Evolutionary conservation across 2,329 filamentous ascomycete genomes (phyloP).

Genomic region (Fusarium tuaranense): DNA sequence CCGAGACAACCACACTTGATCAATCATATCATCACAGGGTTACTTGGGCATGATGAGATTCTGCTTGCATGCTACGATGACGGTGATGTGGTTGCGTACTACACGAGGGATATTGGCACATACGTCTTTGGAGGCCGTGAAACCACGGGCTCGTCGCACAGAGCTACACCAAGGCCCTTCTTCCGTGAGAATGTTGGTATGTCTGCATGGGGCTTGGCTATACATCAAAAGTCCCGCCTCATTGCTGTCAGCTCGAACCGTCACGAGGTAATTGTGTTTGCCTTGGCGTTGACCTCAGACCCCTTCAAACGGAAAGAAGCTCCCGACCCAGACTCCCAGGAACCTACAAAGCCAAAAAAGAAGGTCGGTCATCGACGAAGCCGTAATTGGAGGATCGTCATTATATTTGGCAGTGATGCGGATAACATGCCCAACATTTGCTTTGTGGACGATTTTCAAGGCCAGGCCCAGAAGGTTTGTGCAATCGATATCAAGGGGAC

Average conservation of each 20-base stretch:
- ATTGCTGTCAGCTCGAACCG: conserved; percentile 89
- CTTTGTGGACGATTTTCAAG: conserved; percentile 60
- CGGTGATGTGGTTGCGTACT: conserved; percentile 79
- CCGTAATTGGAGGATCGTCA: conserved; percentile 63
- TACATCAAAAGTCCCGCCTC: conserved; percentile 84
- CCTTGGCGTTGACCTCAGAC: conserved; percentile 53
- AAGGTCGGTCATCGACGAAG: conserved; percentile 54
- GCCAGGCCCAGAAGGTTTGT: conserved; percentile 62
- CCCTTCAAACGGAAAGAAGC: conserved; percentile 2
- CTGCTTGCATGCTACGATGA: conserved; percentile 77
- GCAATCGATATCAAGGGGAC: conserved; percentile 63
- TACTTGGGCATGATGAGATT: conserved; percentile 77
- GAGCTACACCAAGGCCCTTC: conserved; percentile 59
- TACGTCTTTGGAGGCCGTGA: conserved; percentile 51
- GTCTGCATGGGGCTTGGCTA: conserved; percentile 90
- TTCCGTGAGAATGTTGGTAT: conserved; percentile 80
- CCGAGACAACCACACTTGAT: conserved; percentile 66
- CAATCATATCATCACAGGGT: conserved; percentile 77
- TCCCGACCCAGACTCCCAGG: conserved; percentile 1
- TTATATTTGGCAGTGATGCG: conserved; percentile 54
- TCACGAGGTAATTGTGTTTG: conserved; percentile 65
- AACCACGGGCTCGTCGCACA: conserved; percentile 7
- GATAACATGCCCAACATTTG: conserved; percentile 66
- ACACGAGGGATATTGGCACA: conserved; percentile 65
- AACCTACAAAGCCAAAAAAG: conserved; percentile 7